phyloP scores from a whole-genome alignment of 176 grass and related monocot genomes.

The Raddia guianensis region DNA sequence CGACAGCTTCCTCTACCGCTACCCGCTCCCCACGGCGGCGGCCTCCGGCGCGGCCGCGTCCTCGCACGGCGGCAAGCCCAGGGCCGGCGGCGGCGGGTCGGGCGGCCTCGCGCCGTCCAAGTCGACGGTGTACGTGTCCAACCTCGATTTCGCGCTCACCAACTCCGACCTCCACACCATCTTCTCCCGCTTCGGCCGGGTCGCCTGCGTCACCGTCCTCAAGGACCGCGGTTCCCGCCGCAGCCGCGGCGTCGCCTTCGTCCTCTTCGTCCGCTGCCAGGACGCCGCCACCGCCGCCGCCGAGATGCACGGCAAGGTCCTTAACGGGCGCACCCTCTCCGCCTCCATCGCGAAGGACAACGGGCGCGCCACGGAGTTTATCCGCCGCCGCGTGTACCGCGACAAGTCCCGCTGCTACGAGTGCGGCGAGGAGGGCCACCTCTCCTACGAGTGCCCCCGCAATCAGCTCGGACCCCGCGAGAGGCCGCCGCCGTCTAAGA shows the following conservation, averaged over 20 bases:
- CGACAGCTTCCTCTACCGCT: conserved; percentile 87
- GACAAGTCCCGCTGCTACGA: conserved; percentile 93
- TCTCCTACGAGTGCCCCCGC: conserved; percentile 95
- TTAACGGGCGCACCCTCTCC: conserved; percentile 65
- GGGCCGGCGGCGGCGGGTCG: conserved; percentile 48
- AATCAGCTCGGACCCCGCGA: conserved; percentile 90
- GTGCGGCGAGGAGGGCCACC: conserved; percentile 78
- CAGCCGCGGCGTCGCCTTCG: conserved; percentile 84
- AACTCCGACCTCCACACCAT: conserved; percentile 96
- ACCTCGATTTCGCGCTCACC: conserved; percentile 84
- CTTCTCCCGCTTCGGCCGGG: conserved; percentile 92
- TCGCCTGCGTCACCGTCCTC: conserved; percentile 85
- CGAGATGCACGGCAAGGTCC: conserved; percentile 56
- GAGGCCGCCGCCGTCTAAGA: conserved; percentile 58
- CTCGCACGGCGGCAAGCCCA: background rate
- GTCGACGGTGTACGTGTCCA: conserved; percentile 91
- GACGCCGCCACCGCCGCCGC: conserved; percentile 51
- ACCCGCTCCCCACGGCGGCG: conserved; percentile 56
- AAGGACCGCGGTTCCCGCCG: conserved; percentile 76
- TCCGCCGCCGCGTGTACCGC: conserved; percentile 82
- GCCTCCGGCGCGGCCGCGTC: background rate
- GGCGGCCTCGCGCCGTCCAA: conserved; percentile 94
- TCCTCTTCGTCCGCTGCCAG: conserved; percentile 79
- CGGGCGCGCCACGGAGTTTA: conserved; percentile 85
- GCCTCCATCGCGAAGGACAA: conserved; percentile 88